Conservation (phyloP, 768 basidiomycete genomes). For the Suillus fuscotomentosus region DNA sequence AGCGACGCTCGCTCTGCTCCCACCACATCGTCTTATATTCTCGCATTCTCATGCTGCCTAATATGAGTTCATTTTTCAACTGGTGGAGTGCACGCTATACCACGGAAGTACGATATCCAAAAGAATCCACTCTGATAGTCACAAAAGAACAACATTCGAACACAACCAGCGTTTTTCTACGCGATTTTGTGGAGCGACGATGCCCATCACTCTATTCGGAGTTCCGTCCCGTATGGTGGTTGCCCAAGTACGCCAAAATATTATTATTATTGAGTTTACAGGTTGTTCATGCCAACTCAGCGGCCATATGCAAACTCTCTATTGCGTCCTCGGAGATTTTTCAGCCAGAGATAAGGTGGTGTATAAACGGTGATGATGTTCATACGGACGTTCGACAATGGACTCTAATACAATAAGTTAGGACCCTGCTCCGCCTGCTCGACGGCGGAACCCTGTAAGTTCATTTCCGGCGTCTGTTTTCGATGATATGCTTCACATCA, state of each 20-base stretch:
- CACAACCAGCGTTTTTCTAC: slow-evolving; percentile 19
- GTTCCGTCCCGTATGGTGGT: slow-evolving; percentile 33
- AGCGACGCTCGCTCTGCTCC: not conserved
- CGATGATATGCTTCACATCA: not conserved
- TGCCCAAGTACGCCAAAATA: slow-evolving; percentile 25
- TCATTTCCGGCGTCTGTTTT: slow-evolving; percentile 2
- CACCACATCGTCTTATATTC: not conserved
- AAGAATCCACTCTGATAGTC: slow-evolving; percentile 17
- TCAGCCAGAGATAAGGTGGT: slow-evolving; percentile 27
- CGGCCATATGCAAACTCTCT: slow-evolving; percentile 33
- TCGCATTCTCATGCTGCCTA: not conserved
- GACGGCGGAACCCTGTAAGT: slow-evolving; percentile 35
- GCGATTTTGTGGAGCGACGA: slow-evolving; percentile 29
- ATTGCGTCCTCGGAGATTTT: slow-evolving; percentile 30
- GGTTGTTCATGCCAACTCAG: slow-evolving; percentile 20
- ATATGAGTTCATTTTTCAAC: slow-evolving; percentile 22
- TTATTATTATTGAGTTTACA: not conserved
- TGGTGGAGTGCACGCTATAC: slow-evolving; percentile 12
- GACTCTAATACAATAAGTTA: slow-evolving; percentile 12
- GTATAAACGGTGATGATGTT: slow-evolving; percentile 26
- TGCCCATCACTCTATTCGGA: slow-evolving; percentile 27
- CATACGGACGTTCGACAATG: not conserved
- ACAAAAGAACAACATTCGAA: slow-evolving; percentile 13
- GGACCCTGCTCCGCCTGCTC: slow-evolving; percentile 26
- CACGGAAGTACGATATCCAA: slow-evolving; percentile 21